Percentiles rank a stretch among this genome's conserved stretches.
Evolutionary conservation across 1,139 yeast species (phyloP).

Genomic region (Debaryomycetaceae sp.): DNA sequence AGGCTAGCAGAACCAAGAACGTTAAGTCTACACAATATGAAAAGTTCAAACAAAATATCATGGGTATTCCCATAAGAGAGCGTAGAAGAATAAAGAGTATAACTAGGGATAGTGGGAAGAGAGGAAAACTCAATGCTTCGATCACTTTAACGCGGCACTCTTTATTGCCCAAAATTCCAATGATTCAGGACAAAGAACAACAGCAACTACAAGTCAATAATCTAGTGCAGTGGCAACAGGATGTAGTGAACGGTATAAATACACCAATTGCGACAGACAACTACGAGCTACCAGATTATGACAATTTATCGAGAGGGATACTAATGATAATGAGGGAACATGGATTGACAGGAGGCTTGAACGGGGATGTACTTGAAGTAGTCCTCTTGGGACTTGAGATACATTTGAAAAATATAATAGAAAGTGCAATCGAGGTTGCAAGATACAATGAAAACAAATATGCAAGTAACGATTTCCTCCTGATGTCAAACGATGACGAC

Average conservation of each 20-base stretch:
- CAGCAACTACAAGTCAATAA: slow-evolving; percentile 51
- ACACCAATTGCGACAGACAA: slow-evolving; percentile 78
- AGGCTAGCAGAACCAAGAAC: slow-evolving; percentile 40
- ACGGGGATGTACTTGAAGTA: slow-evolving; percentile 72
- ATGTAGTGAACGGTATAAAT: slow-evolving; percentile 84
- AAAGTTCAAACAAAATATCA: slow-evolving; percentile 76
- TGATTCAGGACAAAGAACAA: slow-evolving; percentile 57
- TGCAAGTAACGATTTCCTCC: slow-evolving; percentile 36
- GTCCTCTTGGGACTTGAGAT: slow-evolving; percentile 74
- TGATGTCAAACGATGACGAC: slow-evolving; percentile 17
- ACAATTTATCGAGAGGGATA: slow-evolving; percentile 64
- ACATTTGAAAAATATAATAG: slow-evolving; percentile 71
- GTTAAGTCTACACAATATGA: slow-evolving; percentile 67
- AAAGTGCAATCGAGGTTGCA: slow-evolving; percentile 70
- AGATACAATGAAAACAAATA: slow-evolving; percentile 56
- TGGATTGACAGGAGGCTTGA: slow-evolving; percentile 82
- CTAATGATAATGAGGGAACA: slow-evolving; percentile 85
- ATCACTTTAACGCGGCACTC: slow-evolving; percentile 82
- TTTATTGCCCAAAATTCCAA: slow-evolving; percentile 84
- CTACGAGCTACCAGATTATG: slow-evolving; percentile 80
- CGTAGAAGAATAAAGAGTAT: slow-evolving; percentile 81
- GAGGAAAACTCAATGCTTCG: slow-evolving; percentile 70
- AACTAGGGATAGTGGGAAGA: slow-evolving; percentile 76
- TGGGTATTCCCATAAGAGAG: slow-evolving; percentile 84
- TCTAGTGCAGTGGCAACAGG: slow-evolving; percentile 87